Conservation (phyloP, 257 asterid genomes). For the Ocimum tenuiflorum region DNA sequence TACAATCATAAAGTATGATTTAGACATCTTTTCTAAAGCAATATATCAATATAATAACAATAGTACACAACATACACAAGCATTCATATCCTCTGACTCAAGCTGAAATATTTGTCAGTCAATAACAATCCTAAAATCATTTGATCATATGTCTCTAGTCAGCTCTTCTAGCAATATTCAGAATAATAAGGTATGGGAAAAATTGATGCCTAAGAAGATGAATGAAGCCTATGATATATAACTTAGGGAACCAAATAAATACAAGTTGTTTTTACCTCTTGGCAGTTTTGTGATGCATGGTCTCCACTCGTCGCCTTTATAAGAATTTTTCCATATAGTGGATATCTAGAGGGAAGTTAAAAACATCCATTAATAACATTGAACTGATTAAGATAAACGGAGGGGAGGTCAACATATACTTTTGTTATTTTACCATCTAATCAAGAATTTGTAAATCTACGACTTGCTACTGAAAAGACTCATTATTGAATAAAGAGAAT, state of each 20-base stretch:
- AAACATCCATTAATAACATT: constrained; percentile 13
- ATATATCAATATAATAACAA: not conserved
- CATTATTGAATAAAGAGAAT: not conserved
- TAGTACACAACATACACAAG: not conserved
- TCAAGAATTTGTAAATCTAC: not conserved
- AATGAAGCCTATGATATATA: not conserved
- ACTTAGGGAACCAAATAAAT: not conserved
- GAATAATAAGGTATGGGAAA: not conserved
- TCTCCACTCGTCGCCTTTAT: constrained; percentile 76
- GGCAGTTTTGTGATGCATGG: constrained; percentile 72
- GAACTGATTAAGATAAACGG: constrained; percentile 7
- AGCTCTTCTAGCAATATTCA: not conserved
- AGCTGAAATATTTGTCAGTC: not conserved
- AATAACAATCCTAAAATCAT: not conserved
- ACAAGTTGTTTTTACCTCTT: constrained; percentile 37
- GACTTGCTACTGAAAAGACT: not conserved
- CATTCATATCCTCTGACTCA: constrained; percentile 14
- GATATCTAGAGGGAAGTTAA: constrained; percentile 45
- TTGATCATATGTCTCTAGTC: not conserved
- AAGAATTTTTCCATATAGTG: constrained; percentile 80
- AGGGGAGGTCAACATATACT: not conserved
- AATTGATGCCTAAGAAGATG: not conserved
- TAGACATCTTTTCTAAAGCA: not conserved
- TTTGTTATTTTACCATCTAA: not conserved
- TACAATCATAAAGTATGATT: constrained; percentile 19